A percentile compares a stretch with the other conserved stretches of the same genome.
phyloP scores from a whole-genome alignment of 495 filamentous ascomycete genomes.

The Echria macrotheca region DNA sequence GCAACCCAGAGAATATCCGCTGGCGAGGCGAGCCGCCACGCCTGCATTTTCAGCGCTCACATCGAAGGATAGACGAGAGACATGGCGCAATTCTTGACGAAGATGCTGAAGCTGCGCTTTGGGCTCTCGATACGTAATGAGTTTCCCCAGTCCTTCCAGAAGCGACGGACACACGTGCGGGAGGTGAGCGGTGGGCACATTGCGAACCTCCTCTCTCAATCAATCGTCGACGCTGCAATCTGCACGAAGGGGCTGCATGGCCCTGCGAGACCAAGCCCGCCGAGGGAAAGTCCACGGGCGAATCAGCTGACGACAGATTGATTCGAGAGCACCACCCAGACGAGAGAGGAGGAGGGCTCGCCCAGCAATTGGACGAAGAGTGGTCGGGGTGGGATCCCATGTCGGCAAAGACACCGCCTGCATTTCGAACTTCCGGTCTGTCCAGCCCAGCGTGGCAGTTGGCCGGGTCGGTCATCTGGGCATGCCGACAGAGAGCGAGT shows the following conservation, averaged over 20 bases:
- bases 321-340: constrained; percentile 12
- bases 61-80: too few species aligned
- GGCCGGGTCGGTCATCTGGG: background rate
- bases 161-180: too few species aligned
- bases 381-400: constrained; percentile 18
- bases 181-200: constrained; percentile 1
- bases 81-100: constrained; percentile 20
- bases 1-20: background rate
- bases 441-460: background rate
- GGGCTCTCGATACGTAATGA: too few species aligned
- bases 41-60: background rate
- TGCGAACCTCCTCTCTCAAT: constrained; percentile 2
- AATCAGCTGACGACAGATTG: constrained; percentile 28
- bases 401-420: constrained; percentile 26
- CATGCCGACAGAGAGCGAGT: background rate
- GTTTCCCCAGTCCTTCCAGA: too few species aligned
- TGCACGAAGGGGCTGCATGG: constrained; percentile 24
- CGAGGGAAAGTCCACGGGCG: constrained; percentile 4
- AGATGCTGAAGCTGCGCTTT: background rate
- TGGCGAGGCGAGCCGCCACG: constrained; percentile 1
- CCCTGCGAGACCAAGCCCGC: constrained; percentile 19
- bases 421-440: constrained; percentile 12
- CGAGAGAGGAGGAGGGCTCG: constrained; percentile 12
- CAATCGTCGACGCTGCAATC: constrained; percentile 13
- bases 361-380: constrained; percentile 14